These are phyloP conservation scores for Calonectria pseudoturangicola DNA, from an alignment of 2,329 filamentous ascomycete species.

Conservation along the genomic window DNA sequence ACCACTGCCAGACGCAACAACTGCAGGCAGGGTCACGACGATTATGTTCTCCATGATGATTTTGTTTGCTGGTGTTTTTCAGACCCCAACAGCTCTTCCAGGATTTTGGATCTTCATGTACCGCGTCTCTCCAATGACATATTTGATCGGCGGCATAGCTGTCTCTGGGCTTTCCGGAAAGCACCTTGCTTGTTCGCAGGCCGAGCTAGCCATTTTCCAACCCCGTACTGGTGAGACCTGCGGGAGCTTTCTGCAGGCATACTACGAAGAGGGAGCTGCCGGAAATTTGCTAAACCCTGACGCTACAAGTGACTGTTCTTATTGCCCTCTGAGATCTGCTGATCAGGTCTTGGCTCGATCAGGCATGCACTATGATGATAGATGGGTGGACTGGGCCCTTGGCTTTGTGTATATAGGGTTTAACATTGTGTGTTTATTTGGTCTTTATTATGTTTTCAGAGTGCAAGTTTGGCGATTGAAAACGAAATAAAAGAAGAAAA, in stretches of 20 bases:
- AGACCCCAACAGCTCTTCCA: constrained; percentile 73
- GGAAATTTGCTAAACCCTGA: constrained; percentile 73
- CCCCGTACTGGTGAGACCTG: constrained; percentile 74
- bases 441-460: constrained; percentile 45
- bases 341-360: constrained; percentile 46
- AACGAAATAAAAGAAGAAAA: no score
- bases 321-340: constrained; percentile 40
- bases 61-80: constrained; percentile 81
- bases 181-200: constrained; percentile 71
- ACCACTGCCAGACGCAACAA: constrained; percentile 78
- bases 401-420: constrained; percentile 46
- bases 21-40: constrained; percentile 79
- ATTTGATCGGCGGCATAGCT: constrained; percentile 53
- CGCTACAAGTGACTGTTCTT: constrained; percentile 65
- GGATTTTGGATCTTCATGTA: constrained; percentile 86
- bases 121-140: constrained; percentile 75
- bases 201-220: constrained; percentile 79
- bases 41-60: constrained; percentile 79
- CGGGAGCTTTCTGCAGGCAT: constrained; percentile 70
- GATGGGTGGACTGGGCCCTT: constrained; percentile 46
- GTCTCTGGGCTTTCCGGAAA: constrained; percentile 54
- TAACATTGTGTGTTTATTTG: constrained; percentile 44
- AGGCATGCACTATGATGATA: constrained; percentile 43
- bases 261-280: constrained; percentile 62
- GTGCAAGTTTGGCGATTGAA: no score